Evolutionary conservation across 2,329 filamentous ascomycete species (phyloP), one percentile per base, ranked within the genome.

Genomic region (Ascosphaera aggregata): DNA sequence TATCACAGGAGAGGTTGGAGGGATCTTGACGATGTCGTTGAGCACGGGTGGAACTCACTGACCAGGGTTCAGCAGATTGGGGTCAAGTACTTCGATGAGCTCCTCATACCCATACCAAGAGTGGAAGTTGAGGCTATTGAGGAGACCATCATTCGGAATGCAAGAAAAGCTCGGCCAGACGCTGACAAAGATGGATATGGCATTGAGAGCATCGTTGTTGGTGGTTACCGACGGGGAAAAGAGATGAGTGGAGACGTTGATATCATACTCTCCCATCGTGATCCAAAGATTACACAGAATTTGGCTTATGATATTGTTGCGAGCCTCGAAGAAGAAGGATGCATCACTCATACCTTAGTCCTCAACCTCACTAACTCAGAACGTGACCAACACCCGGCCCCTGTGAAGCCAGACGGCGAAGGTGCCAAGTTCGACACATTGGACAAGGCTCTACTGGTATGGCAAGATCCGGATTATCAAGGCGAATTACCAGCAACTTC

Each of bases 391-490:
- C 57, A 67, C 38, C 67, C 71, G 0, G 55, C 73, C 0, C 69
- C 71, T 0, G 71, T 66, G 47, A 62, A 60, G 4, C 34, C 34
- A 35, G 56, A 54, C 3, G 53, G 58, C 4, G 49, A 52, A 9
- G 51, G 56, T 3, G 59, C 60, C 1, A 80, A 80, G 0, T 94
- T 93, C 46, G 85, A 94, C 51, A 80, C 74, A 0, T 65, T 95
- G 1, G 85, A 95, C 54, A 94, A 94, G 54, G 84, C 84, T 0
- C 61, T 95, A 39, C 78, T 94, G 1, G 82, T 94, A 0, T 95
- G 86, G 86, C 80, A 92, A 51, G 65, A 84, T 49, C 76, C 76
- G 0, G 38, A 55, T 3, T 67, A 61, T 46, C 52, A 50, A 16
- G 39, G 38, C 16, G 15, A 16, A 5, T 19, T 30, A 9, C 16